Percentiles rank a stretch among this genome's conserved stretches.
Conservation (phyloP, 352 stramenopile species). For the Blastocystis sp. region DNA sequence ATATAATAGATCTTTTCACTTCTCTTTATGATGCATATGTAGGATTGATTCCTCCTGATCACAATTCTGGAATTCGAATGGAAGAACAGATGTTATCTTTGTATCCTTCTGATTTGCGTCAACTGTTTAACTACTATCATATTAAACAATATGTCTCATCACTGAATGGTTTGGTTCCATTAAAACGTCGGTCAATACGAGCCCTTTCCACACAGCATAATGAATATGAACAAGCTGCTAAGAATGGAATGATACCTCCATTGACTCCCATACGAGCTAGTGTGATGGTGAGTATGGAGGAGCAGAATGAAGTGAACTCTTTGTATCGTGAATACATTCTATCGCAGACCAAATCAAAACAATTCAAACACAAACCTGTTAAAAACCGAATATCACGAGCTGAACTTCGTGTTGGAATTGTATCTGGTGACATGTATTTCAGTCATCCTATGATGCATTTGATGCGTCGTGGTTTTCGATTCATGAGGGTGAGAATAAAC, state of each 20-base stretch:
- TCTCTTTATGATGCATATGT: constrained; percentile 43
- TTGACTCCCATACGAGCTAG: constrained; percentile 18
- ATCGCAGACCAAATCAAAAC: neutral
- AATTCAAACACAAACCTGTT: neutral
- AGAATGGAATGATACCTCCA: neutral
- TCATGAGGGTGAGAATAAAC: neutral
- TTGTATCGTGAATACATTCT: neutral
- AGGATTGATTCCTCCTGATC: constrained; percentile 3
- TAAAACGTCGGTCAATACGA: neutral
- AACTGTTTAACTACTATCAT: constrained; percentile 54
- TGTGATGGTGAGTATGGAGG: constrained; percentile 20
- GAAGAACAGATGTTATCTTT: constrained; percentile 29
- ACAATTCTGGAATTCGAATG: constrained; percentile 7
- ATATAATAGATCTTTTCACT: constrained; percentile 32
- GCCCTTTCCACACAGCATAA: neutral
- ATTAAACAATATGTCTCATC: constrained; percentile 52
- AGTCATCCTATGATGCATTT: constrained; percentile 60
- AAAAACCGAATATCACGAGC: neutral
- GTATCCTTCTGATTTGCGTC: neutral
- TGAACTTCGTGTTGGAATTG: constrained; percentile 41
- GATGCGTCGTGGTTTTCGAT: constrained; percentile 27
- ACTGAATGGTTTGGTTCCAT: constrained; percentile 6
- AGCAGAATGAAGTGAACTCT: constrained; percentile 17
- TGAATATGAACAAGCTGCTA: neutral
- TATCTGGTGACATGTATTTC: constrained; percentile 45